phyloP scores from a whole-genome alignment of 2,329 filamentous ascomycete species.

The Aureobasidium sp. region DNA sequence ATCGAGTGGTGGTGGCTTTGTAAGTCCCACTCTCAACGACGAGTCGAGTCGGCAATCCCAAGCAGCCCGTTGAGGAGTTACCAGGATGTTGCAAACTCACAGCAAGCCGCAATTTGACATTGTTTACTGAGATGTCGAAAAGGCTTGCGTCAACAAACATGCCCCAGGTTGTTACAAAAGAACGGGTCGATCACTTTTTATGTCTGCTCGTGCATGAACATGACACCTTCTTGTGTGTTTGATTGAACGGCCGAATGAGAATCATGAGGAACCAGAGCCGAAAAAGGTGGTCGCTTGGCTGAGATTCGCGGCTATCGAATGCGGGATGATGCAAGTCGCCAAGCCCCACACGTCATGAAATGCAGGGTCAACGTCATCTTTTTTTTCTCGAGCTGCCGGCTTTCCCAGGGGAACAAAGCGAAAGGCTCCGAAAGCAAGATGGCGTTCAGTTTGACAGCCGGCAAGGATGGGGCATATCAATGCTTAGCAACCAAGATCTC shows the following conservation, averaged over 20 bases:
- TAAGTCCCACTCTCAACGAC: constrained; percentile 2
- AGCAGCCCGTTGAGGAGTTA: background rate
- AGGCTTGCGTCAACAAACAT: background rate
- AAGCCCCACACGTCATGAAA: background rate
- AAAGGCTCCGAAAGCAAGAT: background rate
- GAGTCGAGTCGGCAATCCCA: background rate
- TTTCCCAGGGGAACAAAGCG: constrained; percentile 1
- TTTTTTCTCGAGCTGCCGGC: background rate
- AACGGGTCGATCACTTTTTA: background rate
- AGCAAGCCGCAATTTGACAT: background rate
- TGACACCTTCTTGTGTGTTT: background rate
- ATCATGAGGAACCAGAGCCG: background rate
- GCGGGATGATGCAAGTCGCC: constrained; percentile 3
- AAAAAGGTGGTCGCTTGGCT: constrained; percentile 1
- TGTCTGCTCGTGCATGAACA: constrained; percentile 1
- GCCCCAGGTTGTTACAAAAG: background rate
- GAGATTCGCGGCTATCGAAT: constrained; percentile 6
- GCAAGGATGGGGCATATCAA: background rate
- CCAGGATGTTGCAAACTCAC: background rate
- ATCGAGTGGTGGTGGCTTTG: background rate
- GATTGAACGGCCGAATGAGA: background rate
- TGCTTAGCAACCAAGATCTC: background rate
- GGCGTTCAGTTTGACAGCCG: background rate
- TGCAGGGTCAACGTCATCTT: constrained; percentile 5
- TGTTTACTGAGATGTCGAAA: background rate